These are phyloP conservation scores for Hysterangium stoloniferum DNA, from an alignment of 768 basidiomycete species.

Conservation along the genomic window DNA sequence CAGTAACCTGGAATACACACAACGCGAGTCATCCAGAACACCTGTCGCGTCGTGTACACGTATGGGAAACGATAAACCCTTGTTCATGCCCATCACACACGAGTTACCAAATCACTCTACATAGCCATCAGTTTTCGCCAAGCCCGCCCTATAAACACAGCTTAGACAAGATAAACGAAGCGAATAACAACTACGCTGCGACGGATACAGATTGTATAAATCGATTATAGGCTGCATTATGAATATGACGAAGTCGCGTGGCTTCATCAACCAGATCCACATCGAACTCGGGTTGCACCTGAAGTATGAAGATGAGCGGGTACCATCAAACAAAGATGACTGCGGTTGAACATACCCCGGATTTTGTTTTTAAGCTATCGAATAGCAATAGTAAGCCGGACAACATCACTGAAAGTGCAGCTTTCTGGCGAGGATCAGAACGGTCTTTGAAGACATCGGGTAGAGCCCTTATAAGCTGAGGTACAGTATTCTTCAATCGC, in stretches of 20 bases:
- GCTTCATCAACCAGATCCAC: constrained; percentile 44
- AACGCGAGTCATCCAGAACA: no score
- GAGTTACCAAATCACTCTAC: no score
- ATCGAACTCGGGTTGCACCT: constrained; percentile 37
- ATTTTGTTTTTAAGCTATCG: constrained; percentile 51
- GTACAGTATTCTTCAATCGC: constrained; percentile 48
- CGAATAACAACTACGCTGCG: not conserved
- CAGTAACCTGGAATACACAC: no score
- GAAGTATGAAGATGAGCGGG: constrained; percentile 1
- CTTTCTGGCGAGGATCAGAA: constrained; percentile 54
- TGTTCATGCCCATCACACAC: no score
- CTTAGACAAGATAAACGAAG: no score
- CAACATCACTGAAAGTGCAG: constrained; percentile 69
- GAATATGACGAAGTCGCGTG: constrained; percentile 54
- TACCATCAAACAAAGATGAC: constrained; percentile 16
- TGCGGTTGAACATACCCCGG: constrained; percentile 60
- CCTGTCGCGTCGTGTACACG: no score
- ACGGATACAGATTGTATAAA: constrained; percentile 34
- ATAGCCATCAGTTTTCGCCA: no score
- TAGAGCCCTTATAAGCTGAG: constrained; percentile 56
- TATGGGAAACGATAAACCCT: no score
- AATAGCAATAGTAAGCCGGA: constrained; percentile 49
- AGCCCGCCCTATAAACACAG: no score
- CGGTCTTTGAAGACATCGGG: constrained; percentile 59
- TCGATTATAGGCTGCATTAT: constrained; percentile 53